Conservation (phyloP, 352 stramenopile species). For the Thalassiosira sp. region DNA sequence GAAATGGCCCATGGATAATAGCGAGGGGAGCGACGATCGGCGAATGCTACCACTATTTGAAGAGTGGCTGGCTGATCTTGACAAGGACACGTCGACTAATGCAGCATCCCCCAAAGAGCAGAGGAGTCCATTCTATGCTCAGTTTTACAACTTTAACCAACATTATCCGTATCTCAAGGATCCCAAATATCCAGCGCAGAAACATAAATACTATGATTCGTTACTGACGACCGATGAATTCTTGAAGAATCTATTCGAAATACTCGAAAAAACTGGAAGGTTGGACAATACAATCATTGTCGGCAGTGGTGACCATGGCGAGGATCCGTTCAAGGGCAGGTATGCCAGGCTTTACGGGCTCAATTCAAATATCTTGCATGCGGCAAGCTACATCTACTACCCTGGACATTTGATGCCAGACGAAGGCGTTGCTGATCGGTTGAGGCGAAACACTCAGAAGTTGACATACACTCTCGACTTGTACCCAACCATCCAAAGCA, state of each 20-base stretch:
- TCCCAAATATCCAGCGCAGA: background rate
- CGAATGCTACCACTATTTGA: background rate
- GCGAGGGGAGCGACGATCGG: background rate
- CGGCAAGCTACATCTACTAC: slow-evolving; percentile 2
- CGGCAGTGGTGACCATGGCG: slow-evolving; percentile 4
- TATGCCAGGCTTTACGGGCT: background rate
- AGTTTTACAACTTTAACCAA: background rate
- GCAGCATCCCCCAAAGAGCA: no score
- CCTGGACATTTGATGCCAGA: background rate
- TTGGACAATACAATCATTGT: slow-evolving; percentile 13
- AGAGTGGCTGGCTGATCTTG: background rate
- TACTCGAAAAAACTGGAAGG: background rate
- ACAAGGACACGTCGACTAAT: background rate
- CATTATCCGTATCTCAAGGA: background rate
- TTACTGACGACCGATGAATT: background rate
- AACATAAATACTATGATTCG: background rate
- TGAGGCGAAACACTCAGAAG: background rate
- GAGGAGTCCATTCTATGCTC: background rate
- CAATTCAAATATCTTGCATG: slow-evolving; percentile 6
- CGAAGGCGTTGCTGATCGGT: background rate
- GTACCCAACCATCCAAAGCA: background rate
- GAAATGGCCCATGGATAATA: background rate
- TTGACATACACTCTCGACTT: background rate
- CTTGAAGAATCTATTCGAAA: background rate
- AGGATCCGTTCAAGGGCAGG: background rate